Evolutionary conservation across 1,284 basidiomycete genomes (phyloP).

Genomic region (Papiliotrema terrestris): DNA sequence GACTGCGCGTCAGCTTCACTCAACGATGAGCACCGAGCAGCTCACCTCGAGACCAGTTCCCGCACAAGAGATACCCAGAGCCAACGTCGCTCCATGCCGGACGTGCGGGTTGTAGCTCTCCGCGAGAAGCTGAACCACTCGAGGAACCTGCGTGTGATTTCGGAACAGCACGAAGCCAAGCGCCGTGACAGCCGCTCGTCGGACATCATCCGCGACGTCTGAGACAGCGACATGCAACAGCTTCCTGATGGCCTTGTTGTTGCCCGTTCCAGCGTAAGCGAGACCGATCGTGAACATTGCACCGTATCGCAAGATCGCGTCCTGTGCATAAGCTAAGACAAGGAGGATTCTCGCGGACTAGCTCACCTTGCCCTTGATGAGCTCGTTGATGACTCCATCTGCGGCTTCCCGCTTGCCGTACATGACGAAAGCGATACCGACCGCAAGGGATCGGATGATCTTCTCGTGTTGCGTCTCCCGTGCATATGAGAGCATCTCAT

Average conservation of each 20-base stretch:
- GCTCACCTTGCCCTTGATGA: slow-evolving; percentile 80
- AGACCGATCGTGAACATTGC: slow-evolving; percentile 92
- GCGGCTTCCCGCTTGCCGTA: slow-evolving; percentile 89
- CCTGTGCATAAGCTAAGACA: slow-evolving; percentile 54
- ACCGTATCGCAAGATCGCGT: slow-evolving; percentile 90
- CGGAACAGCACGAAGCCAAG: slow-evolving; percentile 94
- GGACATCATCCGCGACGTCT: slow-evolving; percentile 92
- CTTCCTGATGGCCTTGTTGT: slow-evolving; percentile 85
- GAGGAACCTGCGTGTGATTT: slow-evolving; percentile 86
- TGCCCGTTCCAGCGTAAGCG: slow-evolving; percentile 89
- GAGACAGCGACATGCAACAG: slow-evolving; percentile 92
- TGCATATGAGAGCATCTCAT: slow-evolving; percentile 92
- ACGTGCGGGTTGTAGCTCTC: slow-evolving; percentile 99
- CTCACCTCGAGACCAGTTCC: slow-evolving; percentile 86
- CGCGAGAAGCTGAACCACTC: slow-evolving; percentile 89
- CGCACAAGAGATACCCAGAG: slow-evolving; percentile 90
- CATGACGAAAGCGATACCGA: slow-evolving; percentile 84
- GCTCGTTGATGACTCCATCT: slow-evolving; percentile 66
- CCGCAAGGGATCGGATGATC: slow-evolving; percentile 88
- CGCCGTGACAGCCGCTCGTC: slow-evolving; percentile 88
- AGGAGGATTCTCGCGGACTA: background rate
- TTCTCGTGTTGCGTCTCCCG: slow-evolving; percentile 96
- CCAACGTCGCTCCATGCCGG: slow-evolving; percentile 88
- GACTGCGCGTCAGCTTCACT: slow-evolving; percentile 52
- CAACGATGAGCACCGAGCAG: background rate